phyloP scores from a whole-genome alignment of 176 grass and related monocot genomes.

The Aegilops umbellulata region DNA sequence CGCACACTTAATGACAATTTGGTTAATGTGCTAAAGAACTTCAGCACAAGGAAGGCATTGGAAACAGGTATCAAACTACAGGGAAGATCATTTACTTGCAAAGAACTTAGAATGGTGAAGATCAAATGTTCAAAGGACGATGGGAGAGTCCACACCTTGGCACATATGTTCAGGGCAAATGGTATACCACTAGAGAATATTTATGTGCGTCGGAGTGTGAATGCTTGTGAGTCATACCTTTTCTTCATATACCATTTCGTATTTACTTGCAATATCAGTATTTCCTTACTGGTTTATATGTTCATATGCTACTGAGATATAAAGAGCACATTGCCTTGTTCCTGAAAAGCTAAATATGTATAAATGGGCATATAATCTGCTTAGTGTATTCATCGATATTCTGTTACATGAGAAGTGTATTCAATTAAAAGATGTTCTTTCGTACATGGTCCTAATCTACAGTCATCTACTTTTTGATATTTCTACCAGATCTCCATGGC shows the following conservation, averaged over 20 bases:
- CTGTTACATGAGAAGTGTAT: not conserved
- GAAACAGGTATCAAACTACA: not conserved
- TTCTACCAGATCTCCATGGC: slow-evolving; percentile 14
- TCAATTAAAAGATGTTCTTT: not conserved
- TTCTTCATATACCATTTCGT: not conserved
- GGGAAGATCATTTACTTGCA: slow-evolving; percentile 17
- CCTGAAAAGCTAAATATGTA: not conserved
- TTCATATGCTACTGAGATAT: not conserved
- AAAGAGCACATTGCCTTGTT: not conserved
- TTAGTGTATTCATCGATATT: not conserved
- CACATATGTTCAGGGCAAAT: slow-evolving; percentile 17
- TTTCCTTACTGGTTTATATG: not conserved
- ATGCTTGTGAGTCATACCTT: too few species aligned
- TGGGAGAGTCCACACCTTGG: not conserved
- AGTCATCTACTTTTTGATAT: not conserved
- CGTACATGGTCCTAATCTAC: not conserved
- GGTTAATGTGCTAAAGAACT: not conserved
- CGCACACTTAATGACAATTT: not conserved
- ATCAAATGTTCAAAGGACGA: slow-evolving; percentile 28
- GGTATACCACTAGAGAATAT: slow-evolving; percentile 6
- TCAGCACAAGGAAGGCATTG: not conserved
- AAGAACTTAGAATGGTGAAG: slow-evolving; percentile 20
- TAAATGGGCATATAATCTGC: not conserved
- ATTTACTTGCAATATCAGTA: not conserved
- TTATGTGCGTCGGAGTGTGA: slow-evolving; percentile 5